These are phyloP conservation scores for Myxozyma kluyveri DNA, from an alignment of 805 yeast species.

Conservation along the genomic window DNA sequence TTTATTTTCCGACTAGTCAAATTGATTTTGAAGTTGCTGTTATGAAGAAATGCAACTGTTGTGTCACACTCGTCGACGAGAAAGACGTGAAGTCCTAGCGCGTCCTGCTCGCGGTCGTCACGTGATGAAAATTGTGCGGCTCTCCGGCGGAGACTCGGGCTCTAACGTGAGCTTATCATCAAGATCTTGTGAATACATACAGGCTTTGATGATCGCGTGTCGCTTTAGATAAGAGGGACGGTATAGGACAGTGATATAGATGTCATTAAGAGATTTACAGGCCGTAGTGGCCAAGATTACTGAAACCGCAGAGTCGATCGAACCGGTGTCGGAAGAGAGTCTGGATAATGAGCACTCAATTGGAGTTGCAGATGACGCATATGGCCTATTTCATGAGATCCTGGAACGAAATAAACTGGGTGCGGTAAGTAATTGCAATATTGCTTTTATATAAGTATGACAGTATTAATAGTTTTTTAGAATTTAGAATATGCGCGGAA, in stretches of 20 bases:
- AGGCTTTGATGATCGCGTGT: no score
- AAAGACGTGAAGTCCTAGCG: no score
- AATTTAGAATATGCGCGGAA: slow-evolving; percentile 26
- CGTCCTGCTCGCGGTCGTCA: no score
- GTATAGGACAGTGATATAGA: no score
- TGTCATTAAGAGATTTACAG: not conserved
- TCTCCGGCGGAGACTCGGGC: no score
- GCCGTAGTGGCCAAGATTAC: not conserved
- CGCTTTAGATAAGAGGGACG: no score
- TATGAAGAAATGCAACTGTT: not conserved
- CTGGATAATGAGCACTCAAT: not conserved
- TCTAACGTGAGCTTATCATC: no score
- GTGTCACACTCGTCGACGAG: no score
- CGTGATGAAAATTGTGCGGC: no score
- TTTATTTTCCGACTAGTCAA: not conserved
- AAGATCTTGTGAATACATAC: no score
- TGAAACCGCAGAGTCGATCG: not conserved
- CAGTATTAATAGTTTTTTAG: not conserved
- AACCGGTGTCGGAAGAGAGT: not conserved
- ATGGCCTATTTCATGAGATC: slow-evolving; percentile 5
- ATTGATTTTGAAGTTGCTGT: not conserved
- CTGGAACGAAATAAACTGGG: slow-evolving; percentile 20
- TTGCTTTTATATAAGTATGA: not conserved
- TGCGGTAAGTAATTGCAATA: slow-evolving; percentile 7
- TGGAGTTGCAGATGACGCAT: slow-evolving; percentile 3